phyloP scores from a whole-genome alignment of 495 filamentous ascomycete species.

The Penicillium bialowiezense region DNA sequence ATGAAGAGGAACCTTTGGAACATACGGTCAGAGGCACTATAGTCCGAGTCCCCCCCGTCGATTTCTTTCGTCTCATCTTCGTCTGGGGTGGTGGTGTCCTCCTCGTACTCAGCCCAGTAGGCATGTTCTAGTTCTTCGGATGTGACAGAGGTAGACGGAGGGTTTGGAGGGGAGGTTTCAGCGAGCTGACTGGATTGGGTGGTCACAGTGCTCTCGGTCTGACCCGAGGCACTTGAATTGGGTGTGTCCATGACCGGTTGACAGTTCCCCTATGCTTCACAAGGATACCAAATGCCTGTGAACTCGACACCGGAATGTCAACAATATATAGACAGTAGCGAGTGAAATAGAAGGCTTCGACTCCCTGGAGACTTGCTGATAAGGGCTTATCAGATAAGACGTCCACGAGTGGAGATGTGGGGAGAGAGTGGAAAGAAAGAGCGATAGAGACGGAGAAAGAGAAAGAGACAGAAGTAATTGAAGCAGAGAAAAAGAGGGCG shows the following conservation, averaged over 20 bases:
- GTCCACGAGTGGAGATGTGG: constrained; percentile 2
- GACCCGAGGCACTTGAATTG: background rate
- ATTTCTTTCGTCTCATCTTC: constrained; percentile 62
- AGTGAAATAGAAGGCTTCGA: background rate
- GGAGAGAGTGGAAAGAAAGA: background rate
- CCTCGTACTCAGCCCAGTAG: constrained; percentile 48
- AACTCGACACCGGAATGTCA: background rate
- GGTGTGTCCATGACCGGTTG: constrained; percentile 23
- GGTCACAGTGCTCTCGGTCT: background rate
- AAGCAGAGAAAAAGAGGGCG: constrained; percentile 3
- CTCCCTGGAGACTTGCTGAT: constrained; percentile 8
- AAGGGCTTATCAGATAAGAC: constrained; percentile 24
- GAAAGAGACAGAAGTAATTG: constrained; percentile 10
- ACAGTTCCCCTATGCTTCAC: background rate
- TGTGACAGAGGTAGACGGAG: background rate
- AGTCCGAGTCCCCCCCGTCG: constrained; percentile 43
- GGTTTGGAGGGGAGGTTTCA: constrained; percentile 5
- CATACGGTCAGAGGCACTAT: constrained; percentile 55
- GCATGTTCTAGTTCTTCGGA: constrained; percentile 39
- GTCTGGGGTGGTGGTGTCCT: constrained; percentile 57
- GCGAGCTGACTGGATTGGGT: constrained; percentile 7
- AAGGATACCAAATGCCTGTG: background rate
- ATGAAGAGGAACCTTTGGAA: constrained; percentile 3
- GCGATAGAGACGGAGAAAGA: background rate
- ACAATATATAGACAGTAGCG: constrained; percentile 1